phyloP scores from a whole-genome alignment of 179 eudicot species.

The Silene vulgaris region DNA sequence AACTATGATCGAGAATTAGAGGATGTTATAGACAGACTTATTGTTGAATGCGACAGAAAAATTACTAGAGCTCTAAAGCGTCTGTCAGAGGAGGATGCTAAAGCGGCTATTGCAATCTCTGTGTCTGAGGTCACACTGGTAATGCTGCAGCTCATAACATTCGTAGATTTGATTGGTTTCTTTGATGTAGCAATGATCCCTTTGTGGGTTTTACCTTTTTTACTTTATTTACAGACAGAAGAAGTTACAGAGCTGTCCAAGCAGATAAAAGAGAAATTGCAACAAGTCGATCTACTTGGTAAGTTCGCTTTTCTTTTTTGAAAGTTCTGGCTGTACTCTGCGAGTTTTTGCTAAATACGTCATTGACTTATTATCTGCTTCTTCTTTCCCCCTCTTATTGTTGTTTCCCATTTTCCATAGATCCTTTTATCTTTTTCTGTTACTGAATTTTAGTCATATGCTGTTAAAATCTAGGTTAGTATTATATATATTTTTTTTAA shows the following conservation, averaged over 20 bases:
- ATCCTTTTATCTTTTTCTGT: not conserved
- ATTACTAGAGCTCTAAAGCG: constrained; percentile 94
- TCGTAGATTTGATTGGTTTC: not conserved
- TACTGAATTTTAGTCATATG: not conserved
- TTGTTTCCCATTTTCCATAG: not conserved
- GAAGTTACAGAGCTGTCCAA: constrained; percentile 73
- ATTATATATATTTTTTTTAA: not conserved
- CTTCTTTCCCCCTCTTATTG: not conserved
- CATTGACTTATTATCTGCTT: not conserved
- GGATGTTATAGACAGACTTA: constrained; percentile 89
- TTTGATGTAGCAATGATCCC: not conserved
- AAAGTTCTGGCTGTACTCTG: not conserved
- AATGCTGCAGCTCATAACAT: constrained; percentile 1
- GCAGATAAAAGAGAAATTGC: constrained; percentile 73
- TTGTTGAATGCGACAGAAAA: constrained; percentile 91
- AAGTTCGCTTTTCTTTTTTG: constrained; percentile 20
- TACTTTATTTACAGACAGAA: constrained; percentile 45
- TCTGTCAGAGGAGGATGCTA: constrained; percentile 92
- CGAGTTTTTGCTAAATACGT: not conserved
- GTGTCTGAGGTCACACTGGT: constrained; percentile 95
- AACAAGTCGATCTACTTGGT: constrained; percentile 76
- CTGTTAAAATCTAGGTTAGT: not conserved
- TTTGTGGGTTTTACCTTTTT: constrained; percentile 16
- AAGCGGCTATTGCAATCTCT: constrained; percentile 94
- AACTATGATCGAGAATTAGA: constrained; percentile 87